A percentile compares a stretch with the other conserved stretches of the same genome.
phyloP scores from a whole-genome alignment of 768 basidiomycete genomes.

The Pleurotus salmoneostramineus region DNA sequence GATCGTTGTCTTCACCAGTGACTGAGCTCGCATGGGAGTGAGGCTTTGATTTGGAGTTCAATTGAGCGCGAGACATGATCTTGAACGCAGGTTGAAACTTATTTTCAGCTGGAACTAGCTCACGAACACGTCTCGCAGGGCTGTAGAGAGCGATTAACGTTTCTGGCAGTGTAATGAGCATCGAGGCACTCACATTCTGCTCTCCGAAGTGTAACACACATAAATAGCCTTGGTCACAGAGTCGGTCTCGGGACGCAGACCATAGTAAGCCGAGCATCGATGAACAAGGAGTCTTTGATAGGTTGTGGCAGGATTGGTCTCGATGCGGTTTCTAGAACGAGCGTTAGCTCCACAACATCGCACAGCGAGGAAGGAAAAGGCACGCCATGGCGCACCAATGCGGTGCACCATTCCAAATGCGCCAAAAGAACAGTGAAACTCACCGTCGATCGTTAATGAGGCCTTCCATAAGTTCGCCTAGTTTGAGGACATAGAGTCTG shows the following conservation, averaged over 20 bases:
- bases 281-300: constrained; percentile 87
- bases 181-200: constrained; percentile 61
- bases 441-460: constrained; percentile 75
- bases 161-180: constrained; percentile 7
- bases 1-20: constrained; percentile 69
- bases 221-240: constrained; percentile 56
- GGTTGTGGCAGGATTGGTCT: constrained; percentile 66
- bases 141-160: constrained; percentile 33
- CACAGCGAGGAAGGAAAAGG: background rate
- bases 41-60: constrained; percentile 53
- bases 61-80: constrained; percentile 72
- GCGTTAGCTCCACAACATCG: constrained; percentile 2
- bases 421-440: constrained; percentile 22
- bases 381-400: too few relatives aligned
- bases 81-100: constrained; percentile 71
- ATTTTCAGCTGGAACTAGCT: constrained; percentile 74
- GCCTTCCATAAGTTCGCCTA: constrained; percentile 83
- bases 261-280: constrained; percentile 81
- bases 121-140: constrained; percentile 64
- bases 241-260: constrained; percentile 68
- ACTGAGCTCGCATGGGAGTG: constrained; percentile 74
- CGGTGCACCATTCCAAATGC: constrained; percentile 1
- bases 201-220: constrained; percentile 56
- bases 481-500: constrained; percentile 80
- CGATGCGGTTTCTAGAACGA: constrained; percentile 54